Conservation (phyloP, 1,284 basidiomycete species). For the Trametes hirsuta region DNA sequence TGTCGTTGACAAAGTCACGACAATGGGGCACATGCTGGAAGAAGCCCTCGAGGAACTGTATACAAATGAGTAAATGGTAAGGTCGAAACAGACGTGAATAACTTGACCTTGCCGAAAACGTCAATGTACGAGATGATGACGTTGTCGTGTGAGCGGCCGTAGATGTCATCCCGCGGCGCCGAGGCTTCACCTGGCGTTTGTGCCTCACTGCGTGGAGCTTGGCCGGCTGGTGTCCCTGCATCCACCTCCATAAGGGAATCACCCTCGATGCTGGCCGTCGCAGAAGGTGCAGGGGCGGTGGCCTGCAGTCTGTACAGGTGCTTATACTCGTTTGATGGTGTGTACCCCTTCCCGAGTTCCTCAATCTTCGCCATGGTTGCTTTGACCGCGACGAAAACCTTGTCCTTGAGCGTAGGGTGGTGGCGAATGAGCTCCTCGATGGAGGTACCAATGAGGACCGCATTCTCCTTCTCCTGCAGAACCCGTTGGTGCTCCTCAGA, state of each 20-base stretch:
- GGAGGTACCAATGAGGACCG: slow-evolving; percentile 84
- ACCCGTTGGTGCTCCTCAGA: slow-evolving; percentile 85
- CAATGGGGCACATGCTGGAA: slow-evolving; percentile 92
- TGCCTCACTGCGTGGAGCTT: background rate
- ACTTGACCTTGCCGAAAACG: slow-evolving; percentile 68
- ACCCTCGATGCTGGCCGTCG: slow-evolving; percentile 32
- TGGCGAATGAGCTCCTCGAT: slow-evolving; percentile 97
- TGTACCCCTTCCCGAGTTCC: slow-evolving; percentile 66
- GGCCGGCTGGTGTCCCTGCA: background rate
- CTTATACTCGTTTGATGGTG: slow-evolving; percentile 57
- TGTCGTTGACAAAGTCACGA: slow-evolving; percentile 83
- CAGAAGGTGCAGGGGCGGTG: slow-evolving; percentile 39
- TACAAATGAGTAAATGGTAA: slow-evolving; percentile 15
- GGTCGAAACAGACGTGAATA: background rate
- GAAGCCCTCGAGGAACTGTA: slow-evolving; percentile 88
- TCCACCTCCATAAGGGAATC: slow-evolving; percentile 55
- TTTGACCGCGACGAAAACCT: slow-evolving; percentile 79
- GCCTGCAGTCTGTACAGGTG: slow-evolving; percentile 63
- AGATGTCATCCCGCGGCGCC: slow-evolving; percentile 40
- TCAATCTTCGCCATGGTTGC: slow-evolving; percentile 75
- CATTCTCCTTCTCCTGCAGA: slow-evolving; percentile 93
- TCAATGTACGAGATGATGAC: slow-evolving; percentile 77
- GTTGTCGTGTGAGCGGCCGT: slow-evolving; percentile 68
- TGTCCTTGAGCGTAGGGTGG: slow-evolving; percentile 85
- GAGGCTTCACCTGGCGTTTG: slow-evolving; percentile 11